Percentiles rank a stretch among this genome's conserved stretches.
Evolutionary conservation across 805 yeast species (phyloP).

Genomic region (Ogataea ramenticola): DNA sequence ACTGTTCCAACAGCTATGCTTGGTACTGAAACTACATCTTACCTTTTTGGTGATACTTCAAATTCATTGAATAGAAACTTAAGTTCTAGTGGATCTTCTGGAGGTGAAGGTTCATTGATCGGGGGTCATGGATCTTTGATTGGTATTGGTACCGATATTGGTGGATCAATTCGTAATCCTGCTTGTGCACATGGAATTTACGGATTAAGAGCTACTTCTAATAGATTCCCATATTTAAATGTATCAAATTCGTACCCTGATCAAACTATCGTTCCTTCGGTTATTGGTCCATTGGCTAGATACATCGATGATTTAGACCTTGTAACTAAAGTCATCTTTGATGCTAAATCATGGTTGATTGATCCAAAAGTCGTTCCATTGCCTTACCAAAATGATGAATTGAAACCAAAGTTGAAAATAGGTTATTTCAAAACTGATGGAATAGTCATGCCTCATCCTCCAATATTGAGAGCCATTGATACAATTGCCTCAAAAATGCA

Average conservation of each 20-base stretch:
- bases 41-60: constrained; percentile 32
- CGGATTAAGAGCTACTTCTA: constrained; percentile 27
- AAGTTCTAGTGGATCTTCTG: constrained; percentile 38
- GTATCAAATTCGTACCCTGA: constrained; percentile 32
- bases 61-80: constrained; percentile 31
- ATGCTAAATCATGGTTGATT: constrained; percentile 36
- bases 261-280: constrained; percentile 45
- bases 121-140: constrained; percentile 25
- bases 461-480: constrained; percentile 39
- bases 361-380: constrained; percentile 37
- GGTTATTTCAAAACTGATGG: constrained; percentile 42
- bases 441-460: constrained; percentile 46
- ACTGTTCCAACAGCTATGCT: constrained; percentile 38
- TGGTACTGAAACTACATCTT: constrained; percentile 32
- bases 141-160: constrained; percentile 34
- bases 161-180: constrained; percentile 31
- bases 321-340: constrained; percentile 30
- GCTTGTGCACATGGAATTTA: constrained; percentile 24
- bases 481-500: constrained; percentile 17
- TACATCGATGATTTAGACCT: constrained; percentile 41
- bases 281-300: constrained; percentile 47
- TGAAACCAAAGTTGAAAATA: constrained; percentile 28
- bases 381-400: constrained; percentile 31
- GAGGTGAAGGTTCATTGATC: constrained; percentile 36
- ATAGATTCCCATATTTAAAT: constrained; percentile 28